Conservation (phyloP, 768 basidiomycete species). For the Russula sp. region DNA sequence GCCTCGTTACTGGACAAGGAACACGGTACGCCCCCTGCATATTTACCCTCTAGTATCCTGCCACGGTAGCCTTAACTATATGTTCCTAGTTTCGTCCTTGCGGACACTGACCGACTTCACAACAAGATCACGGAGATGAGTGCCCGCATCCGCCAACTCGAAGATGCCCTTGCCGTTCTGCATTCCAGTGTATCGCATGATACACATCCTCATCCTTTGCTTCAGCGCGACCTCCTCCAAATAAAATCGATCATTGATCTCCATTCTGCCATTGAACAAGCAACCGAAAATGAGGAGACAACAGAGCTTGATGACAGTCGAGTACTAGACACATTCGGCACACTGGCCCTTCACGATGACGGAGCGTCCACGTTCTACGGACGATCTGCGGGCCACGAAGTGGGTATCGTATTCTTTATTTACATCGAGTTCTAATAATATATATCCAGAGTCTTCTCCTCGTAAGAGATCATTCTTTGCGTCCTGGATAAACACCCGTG, state of each 20-base stretch:
- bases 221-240: constrained; percentile 51
- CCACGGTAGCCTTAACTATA: background rate
- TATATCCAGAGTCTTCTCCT: constrained; percentile 13
- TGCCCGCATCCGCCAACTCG: constrained; percentile 62
- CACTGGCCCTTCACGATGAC: constrained; percentile 59
- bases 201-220: constrained; percentile 54
- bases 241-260: constrained; percentile 66
- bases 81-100: constrained; percentile 52
- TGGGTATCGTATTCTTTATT: constrained; percentile 28
- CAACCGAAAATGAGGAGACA: constrained; percentile 27
- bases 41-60: background rate
- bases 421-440: background rate
- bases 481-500: background rate
- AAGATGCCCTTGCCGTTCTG: constrained; percentile 54
- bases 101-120: constrained; percentile 64
- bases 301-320: constrained; percentile 32
- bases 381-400: constrained; percentile 66
- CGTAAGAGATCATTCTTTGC: constrained; percentile 7
- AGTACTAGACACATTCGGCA: constrained; percentile 64
- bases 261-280: constrained; percentile 47
- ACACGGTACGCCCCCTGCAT: constrained; percentile 45
- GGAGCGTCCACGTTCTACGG: constrained; percentile 68
- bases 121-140: constrained; percentile 61
- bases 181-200: constrained; percentile 42
- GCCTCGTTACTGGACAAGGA: constrained; percentile 69